A percentile compares a stretch with the other conserved stretches of the same genome.
Evolutionary conservation across 2,329 filamentous ascomycete genomes (phyloP).

Genomic region (Aaosphaeria pasadenensis): DNA sequence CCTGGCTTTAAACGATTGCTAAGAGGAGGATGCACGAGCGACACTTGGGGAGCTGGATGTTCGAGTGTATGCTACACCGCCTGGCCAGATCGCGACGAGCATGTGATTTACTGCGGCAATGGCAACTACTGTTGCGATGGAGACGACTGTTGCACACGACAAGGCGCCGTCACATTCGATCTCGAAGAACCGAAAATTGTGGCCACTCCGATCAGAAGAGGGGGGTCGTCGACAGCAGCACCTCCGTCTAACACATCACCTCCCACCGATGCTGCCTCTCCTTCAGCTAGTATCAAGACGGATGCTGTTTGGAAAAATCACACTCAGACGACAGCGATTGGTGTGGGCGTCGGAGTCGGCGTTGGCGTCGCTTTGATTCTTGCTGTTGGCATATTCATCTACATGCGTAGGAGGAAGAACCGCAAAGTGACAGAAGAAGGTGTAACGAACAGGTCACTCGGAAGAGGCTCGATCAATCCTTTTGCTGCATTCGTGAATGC

Average conservation of each 20-base stretch:
- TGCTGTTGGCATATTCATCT: conserved; percentile 5
- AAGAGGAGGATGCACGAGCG: conserved; percentile 17
- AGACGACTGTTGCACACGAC: conserved; percentile 6
- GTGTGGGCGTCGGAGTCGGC: conserved; percentile 10
- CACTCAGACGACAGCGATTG: conserved; percentile 5
- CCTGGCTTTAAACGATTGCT: conserved; percentile 10
- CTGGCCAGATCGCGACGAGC: conserved; percentile 17
- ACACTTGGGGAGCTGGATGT: conserved; percentile 10
- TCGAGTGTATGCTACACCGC: not conserved
- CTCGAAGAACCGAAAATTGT: conserved; percentile 9
- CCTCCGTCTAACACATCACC: not conserved
- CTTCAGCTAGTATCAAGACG: not conserved
- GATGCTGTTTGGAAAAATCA: not conserved
- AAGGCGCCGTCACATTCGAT: conserved; percentile 1
- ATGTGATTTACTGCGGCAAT: conserved; percentile 12
- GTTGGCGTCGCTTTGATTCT: conserved; percentile 8
- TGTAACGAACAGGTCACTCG: not conserved
- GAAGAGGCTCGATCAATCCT: not conserved
- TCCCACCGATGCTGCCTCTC: not conserved
- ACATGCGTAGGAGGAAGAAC: conserved; percentile 5
- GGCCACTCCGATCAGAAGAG: conserved; percentile 5
- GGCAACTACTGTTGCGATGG: conserved; percentile 17
- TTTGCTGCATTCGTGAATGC: not conserved
- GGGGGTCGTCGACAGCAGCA: not conserved
- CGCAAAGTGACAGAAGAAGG: not conserved